Evolutionary conservation across 2,329 filamentous ascomycete genomes (phyloP).

Genomic region (Clarireedia sp.): DNA sequence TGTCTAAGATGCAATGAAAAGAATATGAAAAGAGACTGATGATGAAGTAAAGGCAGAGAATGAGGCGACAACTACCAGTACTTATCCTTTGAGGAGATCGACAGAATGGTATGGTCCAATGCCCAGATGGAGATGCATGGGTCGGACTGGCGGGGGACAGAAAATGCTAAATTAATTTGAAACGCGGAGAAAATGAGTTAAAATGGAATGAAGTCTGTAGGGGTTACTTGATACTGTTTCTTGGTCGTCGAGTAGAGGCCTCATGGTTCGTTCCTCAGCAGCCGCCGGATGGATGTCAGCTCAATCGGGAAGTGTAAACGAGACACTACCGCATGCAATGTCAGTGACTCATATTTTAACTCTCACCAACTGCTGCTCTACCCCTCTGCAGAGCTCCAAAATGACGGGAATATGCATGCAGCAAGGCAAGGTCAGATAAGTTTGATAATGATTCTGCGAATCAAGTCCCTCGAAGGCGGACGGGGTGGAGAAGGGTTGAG

Average conservation of each 20-base stretch:
- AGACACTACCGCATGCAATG: constrained; percentile 22
- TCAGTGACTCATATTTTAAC: constrained; percentile 29
- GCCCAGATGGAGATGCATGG: not conserved
- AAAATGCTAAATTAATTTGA: constrained; percentile 20
- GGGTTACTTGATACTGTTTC: constrained; percentile 24
- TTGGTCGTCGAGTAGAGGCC: constrained; percentile 27
- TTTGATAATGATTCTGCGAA: not conserved
- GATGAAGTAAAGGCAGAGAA: constrained; percentile 14
- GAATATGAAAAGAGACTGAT: constrained; percentile 21
- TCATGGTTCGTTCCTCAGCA: constrained; percentile 28
- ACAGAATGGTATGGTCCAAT: constrained; percentile 9
- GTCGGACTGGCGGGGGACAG: not conserved
- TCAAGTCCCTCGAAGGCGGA: not conserved
- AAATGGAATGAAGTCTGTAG: constrained; percentile 9
- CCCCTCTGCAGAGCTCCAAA: not conserved
- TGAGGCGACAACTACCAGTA: constrained; percentile 14
- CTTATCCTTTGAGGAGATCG: constrained; percentile 24
- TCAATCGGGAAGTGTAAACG: constrained; percentile 12
- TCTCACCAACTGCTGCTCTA: constrained; percentile 2
- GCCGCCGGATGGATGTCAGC: constrained; percentile 18
- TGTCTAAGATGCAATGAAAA: constrained; percentile 24
- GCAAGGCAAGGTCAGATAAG: not conserved
- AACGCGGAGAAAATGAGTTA: constrained; percentile 23
- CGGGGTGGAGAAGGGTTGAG: not conserved
- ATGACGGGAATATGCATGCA: constrained; percentile 13